Conservation (phyloP, 208 protist genomes). For the Leptomonas pyrrhocoris region DNA sequence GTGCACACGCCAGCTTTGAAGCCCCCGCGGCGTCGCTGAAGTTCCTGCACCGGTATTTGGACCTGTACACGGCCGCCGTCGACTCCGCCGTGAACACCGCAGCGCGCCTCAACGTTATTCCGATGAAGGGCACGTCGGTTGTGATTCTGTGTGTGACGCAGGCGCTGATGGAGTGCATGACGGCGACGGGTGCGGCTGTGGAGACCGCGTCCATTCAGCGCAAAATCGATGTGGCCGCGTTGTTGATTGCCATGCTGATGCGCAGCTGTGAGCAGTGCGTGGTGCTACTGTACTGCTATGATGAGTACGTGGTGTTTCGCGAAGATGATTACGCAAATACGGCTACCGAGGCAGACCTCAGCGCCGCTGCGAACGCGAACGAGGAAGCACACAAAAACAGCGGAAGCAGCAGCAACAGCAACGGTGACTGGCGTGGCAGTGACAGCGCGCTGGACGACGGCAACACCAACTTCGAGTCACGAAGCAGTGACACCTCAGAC, state of each 20-base stretch:
- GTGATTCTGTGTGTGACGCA: conserved; percentile 74
- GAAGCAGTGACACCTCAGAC: not conserved
- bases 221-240: conserved; percentile 69
- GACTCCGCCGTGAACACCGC: conserved; percentile 80
- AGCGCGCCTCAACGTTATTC: conserved; percentile 86
- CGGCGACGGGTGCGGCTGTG: conserved; percentile 14
- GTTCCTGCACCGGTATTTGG: conserved; percentile 8
- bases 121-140: conserved; percentile 86
- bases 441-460: not conserved
- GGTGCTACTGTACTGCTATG: conserved; percentile 55
- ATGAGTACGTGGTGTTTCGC: conserved; percentile 30
- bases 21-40: conserved; percentile 12
- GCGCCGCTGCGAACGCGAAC: not conserved
- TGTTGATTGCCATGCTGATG: conserved; percentile 90
- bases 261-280: conserved; percentile 87
- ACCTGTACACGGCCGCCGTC: conserved; percentile 50
- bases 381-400: not conserved
- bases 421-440: not conserved
- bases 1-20: conserved; percentile 18
- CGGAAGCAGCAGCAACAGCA: not conserved
- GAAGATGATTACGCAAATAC: conserved; percentile 10
- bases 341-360: conserved; percentile 32
- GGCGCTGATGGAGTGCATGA: conserved; percentile 35
- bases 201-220: conserved; percentile 49
- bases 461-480: not conserved